Evolutionary conservation across 805 yeast genomes (phyloP).

Genomic region (Jamesozyma rosinii): DNA sequence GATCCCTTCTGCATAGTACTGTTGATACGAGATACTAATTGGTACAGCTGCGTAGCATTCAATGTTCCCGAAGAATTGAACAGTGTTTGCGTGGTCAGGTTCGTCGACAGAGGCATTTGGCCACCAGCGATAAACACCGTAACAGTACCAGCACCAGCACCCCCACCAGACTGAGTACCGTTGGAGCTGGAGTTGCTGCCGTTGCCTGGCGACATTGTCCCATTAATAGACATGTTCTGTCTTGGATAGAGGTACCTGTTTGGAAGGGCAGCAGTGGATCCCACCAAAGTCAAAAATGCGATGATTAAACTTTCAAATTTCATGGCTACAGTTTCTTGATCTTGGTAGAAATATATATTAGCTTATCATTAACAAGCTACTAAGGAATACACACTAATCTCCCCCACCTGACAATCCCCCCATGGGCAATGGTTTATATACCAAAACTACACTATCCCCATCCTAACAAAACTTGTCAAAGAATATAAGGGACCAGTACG

Average conservation of each 20-base stretch:
- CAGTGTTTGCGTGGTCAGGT: slow-evolving; percentile 9
- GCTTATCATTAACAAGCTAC: too few species aligned
- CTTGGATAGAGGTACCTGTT: background rate
- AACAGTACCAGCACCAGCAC: background rate
- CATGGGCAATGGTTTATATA: too few species aligned
- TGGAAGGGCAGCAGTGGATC: background rate
- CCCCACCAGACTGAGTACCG: background rate
- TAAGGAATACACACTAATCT: too few species aligned
- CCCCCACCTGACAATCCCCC: too few species aligned
- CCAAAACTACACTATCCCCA: too few species aligned
- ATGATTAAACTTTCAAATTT: slow-evolving; percentile 3
- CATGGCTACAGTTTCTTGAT: slow-evolving; percentile 5
- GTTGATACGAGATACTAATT: slow-evolving; percentile 12
- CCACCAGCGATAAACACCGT: slow-evolving; percentile 18
- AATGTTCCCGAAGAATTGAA: slow-evolving; percentile 16
- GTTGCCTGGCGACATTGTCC: too few species aligned
- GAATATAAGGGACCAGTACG: too few species aligned
- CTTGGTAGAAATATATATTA: too few species aligned
- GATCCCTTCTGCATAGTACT: slow-evolving; percentile 6
- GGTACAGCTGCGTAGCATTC: slow-evolving; percentile 18
- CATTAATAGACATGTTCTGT: background rate
- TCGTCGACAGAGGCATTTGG: slow-evolving; percentile 12
- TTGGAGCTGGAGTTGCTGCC: slow-evolving; percentile 1
- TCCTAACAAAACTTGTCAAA: too few species aligned
- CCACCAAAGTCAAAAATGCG: background rate